Base-by-base conservation (phyloP, 345 rosid genomes). In the Ceriops zippeliana region DNA sequence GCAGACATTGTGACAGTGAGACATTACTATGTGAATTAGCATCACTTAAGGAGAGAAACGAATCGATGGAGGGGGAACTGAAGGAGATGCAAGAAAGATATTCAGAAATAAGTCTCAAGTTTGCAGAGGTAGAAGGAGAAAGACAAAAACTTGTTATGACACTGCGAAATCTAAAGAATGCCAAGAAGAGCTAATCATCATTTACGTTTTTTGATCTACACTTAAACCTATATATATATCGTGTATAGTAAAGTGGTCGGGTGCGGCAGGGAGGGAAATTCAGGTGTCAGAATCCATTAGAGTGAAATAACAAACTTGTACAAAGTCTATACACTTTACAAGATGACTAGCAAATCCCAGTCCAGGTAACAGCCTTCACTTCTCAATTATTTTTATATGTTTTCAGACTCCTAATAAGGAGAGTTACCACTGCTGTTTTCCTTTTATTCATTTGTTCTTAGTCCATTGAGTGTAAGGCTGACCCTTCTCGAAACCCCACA, bases 61-160 rank as follows among this genome's bases (percentile, higher is more conserved):
- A 76, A 75, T 53, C 68, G 5, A 92, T 90, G 96, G 98, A 89
- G 70, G 72, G 76, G 61, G 98, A 96, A 78, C 82, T 96, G 74
- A 92, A 85, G 82, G 98, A 96, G 52, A 96, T 89, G 91, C 87
- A 92, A 85, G 98, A 86, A 67, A 86, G 93, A 75, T 92, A 95
- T 73, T 86, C 98, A 61, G 97, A 91, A 78, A 86, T 87, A 71
- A 90, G 99, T 70, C 87, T 95, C 74, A 87, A 77, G 74, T 93
- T 89, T 75, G 98, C 97, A 67, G 93, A 86, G 77, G 99, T 92
- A 7, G 98, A 95, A 87, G 90, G 98, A 27, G 96, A 92, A 81
- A 85, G 99, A 74, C 96, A 92, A 63, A 84, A 85, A 77, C 96
- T 95, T 73, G 90, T 90, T 59, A 92, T 95, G 97, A 86, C 88